phyloP scores from a whole-genome alignment of 208 protist species.

The Trichomonas vaginalis region DNA sequence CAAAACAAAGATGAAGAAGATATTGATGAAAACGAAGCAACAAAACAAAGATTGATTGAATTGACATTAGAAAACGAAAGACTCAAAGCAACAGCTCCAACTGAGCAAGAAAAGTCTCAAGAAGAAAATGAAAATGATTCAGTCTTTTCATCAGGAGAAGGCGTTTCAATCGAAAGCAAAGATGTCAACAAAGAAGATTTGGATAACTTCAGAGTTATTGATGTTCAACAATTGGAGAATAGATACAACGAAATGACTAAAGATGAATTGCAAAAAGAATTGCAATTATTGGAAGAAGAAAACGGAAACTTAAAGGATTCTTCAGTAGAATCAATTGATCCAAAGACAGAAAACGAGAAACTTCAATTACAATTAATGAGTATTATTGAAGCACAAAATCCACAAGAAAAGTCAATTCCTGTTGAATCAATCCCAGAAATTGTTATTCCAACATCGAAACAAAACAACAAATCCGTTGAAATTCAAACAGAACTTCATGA shows the following conservation, averaged over 20 bases:
- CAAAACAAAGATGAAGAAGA: not conserved
- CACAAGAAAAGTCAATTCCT: not conserved
- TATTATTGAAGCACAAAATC: not conserved
- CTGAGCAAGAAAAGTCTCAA: not conserved
- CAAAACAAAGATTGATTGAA: not conserved
- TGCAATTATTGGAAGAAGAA: not conserved
- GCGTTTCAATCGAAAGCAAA: not conserved
- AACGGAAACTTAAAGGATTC: not conserved
- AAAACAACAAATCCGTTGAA: not conserved
- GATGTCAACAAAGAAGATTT: not conserved
- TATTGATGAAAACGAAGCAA: not conserved
- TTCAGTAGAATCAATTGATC: not conserved
- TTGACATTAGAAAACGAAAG: not conserved
- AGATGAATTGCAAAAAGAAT: not conserved
- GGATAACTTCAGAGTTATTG: not conserved
- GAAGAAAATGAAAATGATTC: not conserved
- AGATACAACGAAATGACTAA: not conserved
- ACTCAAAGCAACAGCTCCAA: not conserved
- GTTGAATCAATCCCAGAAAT: not conserved
- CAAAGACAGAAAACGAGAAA: not conserved
- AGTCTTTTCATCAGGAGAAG: not conserved
- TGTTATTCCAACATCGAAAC: not conserved
- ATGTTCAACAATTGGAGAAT: not conserved
- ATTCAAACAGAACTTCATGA: not conserved
- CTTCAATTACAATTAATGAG: not conserved